Base-by-base conservation (phyloP, 2,329 filamentous ascomycete species). In the Ceratocystis cubensis region DNA sequence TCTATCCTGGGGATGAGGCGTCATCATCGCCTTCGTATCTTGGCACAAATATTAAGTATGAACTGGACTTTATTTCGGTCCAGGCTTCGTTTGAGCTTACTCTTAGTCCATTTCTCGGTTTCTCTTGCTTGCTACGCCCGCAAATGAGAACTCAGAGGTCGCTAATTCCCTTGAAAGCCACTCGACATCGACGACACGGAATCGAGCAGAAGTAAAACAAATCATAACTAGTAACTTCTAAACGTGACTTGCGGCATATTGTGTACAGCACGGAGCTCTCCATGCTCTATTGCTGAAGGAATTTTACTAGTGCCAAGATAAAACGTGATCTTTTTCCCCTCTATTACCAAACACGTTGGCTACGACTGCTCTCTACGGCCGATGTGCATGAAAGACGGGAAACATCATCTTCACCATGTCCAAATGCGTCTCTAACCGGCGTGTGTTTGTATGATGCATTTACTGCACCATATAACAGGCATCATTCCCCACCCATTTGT, bases 271-370 rank as follows among this genome's bases (percentile, higher is more conserved):
- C 74, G 76, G 79, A 78, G 78, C 78, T 76, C 75, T 71, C 73
- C 69, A 75, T 81, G 79, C 80, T 78, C 78, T 73, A 72, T 77
- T 80, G 80, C 78, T 82, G 80, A 82, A 82, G 81, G 80, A 82
- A 76, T 70, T 75, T 75, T 76, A 76, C 70, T 76, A 80, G 80
- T 82, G 81, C 81, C 81, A 77, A 83, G 77, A 82, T 74, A 70
- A 72, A 72, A 79, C 62, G 15, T 63, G 63, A 53, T 65, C 33
- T 65, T 67, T 64, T 71, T 74, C 78, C 78, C 75, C 75, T 76
- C 75, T 77, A 82, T 82, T 82, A 83, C 81, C 80, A 82, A 82
- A 81, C 80, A 81, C 80, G 77, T 76, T 73, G 74, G 77, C 73
- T 73, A 72, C 72, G 70, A 68, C 65, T 70, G 56, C 56, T 70